Evolutionary conservation across 306 rosid genomes (phyloP).

Genomic region (Gastrolobium bilobum): DNA sequence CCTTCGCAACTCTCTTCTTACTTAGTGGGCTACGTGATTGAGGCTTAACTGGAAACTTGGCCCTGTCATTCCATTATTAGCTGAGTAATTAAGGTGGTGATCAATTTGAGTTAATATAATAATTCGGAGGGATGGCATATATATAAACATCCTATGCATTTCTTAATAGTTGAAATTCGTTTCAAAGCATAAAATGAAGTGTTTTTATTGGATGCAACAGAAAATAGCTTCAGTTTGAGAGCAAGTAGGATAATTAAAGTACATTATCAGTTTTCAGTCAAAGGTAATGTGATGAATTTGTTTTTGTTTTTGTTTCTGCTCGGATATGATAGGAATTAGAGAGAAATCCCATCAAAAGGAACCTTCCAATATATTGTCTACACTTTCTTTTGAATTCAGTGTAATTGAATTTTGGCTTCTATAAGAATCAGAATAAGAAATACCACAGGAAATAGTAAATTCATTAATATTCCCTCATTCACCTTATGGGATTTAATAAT

Average conservation of each 20-base stretch:
- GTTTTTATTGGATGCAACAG: slow-evolving; percentile 29
- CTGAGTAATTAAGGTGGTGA: no score
- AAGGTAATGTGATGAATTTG: slow-evolving; percentile 41
- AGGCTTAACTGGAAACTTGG: no score
- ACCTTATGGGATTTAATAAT: slow-evolving; percentile 41
- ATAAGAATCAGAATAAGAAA: slow-evolving; percentile 38
- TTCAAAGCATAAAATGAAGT: slow-evolving; percentile 33
- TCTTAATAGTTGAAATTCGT: no score
- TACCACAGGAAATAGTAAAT: slow-evolving; percentile 2
- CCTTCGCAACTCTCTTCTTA: no score
- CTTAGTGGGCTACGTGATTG: no score
- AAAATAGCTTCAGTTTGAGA: neutral
- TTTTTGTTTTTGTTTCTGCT: slow-evolving; percentile 31
- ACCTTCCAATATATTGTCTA: slow-evolving; percentile 46
- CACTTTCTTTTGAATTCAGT: slow-evolving; percentile 48
- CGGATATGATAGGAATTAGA: slow-evolving; percentile 42
- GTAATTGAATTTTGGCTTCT: slow-evolving; percentile 60
- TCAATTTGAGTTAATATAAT: no score
- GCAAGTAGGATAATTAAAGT: slow-evolving; percentile 30
- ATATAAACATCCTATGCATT: no score
- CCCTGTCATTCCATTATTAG: no score
- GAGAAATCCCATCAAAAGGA: slow-evolving; percentile 41
- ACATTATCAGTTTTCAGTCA: slow-evolving; percentile 42
- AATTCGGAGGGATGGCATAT: no score
- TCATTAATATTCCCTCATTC: slow-evolving; percentile 35